Base-by-base conservation (phyloP, 768 basidiomycete genomes). In the Favolaschia claudopus region DNA sequence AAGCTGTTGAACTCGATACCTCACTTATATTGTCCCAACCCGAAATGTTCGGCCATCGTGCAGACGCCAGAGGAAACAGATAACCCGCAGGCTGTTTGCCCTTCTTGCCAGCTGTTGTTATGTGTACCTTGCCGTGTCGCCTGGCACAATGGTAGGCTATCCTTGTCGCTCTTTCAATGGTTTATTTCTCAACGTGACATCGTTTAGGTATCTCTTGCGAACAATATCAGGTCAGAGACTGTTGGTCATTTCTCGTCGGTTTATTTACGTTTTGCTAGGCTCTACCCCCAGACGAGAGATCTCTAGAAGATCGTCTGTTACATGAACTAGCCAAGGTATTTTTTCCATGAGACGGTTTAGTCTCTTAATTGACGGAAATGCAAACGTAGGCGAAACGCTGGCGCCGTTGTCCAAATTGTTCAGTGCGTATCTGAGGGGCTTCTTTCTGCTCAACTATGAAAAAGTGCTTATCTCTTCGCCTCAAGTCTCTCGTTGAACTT, bases 391-490 rank as follows among this genome's bases (percentile, higher is more conserved):
- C 73, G 9, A 66, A 74, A 40, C 69, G 73, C 3, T 80, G 79
- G 79, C 70, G 76, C 47, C 74, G 77, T 13, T 80, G 79, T 60
- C 75, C 77, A 7, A 65, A 61, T 49, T 60, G 74, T 67, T 48
- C 69, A 48, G 69, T 70, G 45, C 17, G 63, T 51, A 22, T 42
- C 5, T 14, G 7, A 15, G n/a, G n/a, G n/a, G n/a, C n/a, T n/a
- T n/a, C n/a, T n/a, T n/a, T n/a, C n/a, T n/a, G n/a, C n/a, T n/a
- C n/a, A n/a, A n/a, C n/a, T n/a, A n/a, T n/a, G n/a, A n/a, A n/a
- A n/a, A n/a, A n/a, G 33, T 19, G 10, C 29, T 15, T 3, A 38
- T 58, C 17, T 42, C 27, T 29, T 24, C 12, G 7, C 33, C 14
- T 34, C n/a, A n/a, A 71, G 70, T 67, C 65, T 7, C 69, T 71